phyloP scores from a whole-genome alignment of 352 stramenopile genomes.

The Globisporangium mamillatum region DNA sequence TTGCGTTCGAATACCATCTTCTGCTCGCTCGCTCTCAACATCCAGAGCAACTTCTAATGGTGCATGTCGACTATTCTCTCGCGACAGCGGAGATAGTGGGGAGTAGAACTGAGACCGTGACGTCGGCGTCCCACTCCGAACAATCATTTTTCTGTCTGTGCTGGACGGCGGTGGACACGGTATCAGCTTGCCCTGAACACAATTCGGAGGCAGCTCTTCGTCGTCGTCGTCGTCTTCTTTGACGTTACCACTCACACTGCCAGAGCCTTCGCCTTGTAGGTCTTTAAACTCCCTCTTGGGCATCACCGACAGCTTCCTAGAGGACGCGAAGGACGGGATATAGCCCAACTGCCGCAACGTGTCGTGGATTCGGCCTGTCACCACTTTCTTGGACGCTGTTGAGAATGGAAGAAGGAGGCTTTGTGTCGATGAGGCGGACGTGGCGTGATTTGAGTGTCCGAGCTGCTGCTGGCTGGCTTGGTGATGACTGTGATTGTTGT shows the following conservation, averaged over 20 bases:
- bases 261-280: too few relatives aligned
- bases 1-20: not conserved
- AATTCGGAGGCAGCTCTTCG: constrained; percentile 26
- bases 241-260: not conserved
- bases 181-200: constrained; percentile 34
- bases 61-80: not conserved
- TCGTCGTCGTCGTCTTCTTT: constrained; percentile 13
- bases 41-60: not conserved
- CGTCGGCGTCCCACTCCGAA: constrained; percentile 5
- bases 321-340: constrained; percentile 24
- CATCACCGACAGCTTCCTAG: not conserved
- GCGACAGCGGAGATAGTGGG: not conserved
- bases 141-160: not conserved
- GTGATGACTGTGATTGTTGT: constrained; percentile 10
- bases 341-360: constrained; percentile 41
- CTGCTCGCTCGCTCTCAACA: not conserved
- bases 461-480: not conserved
- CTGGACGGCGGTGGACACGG: constrained; percentile 25
- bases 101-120: constrained; percentile 23
- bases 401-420: not conserved
- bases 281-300: not conserved
- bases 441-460: not conserved
- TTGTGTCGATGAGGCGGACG: not conserved
- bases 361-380: constrained; percentile 30
- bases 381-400: constrained; percentile 9